phyloP scores from a whole-genome alignment of 2,329 filamentous ascomycete species.

The Karstenula rhodostoma region DNA sequence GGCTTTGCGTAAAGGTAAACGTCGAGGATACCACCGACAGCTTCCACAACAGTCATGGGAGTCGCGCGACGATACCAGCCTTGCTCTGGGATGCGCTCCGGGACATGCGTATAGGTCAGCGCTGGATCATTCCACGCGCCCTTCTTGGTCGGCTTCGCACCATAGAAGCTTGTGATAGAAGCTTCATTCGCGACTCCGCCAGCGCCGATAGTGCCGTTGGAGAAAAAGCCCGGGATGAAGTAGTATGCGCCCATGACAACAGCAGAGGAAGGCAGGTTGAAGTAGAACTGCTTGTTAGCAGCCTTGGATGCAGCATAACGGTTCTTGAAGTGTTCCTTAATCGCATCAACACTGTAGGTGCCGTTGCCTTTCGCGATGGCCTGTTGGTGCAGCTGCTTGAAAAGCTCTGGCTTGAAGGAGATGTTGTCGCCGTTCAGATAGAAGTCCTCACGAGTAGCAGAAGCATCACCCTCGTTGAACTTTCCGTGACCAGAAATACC shows the following conservation, averaged over 20 bases:
- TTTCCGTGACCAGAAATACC: slow-evolving; percentile 32
- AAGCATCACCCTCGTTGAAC: slow-evolving; percentile 47
- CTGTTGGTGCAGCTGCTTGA: slow-evolving; percentile 33
- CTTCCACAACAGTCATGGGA: slow-evolving; percentile 29
- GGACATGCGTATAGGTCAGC: slow-evolving; percentile 28
- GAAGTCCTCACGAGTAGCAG: slow-evolving; percentile 35
- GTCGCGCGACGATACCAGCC: slow-evolving; percentile 33
- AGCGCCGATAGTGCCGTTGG: slow-evolving; percentile 31
- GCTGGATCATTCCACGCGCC: slow-evolving; percentile 22
- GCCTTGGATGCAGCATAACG: slow-evolving; percentile 28
- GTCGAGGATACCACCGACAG: slow-evolving; percentile 28
- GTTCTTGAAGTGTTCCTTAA: slow-evolving; percentile 32
- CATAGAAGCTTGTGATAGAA: slow-evolving; percentile 34
- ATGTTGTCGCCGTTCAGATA: slow-evolving; percentile 44
- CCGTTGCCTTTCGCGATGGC: slow-evolving; percentile 27
- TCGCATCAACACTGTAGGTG: slow-evolving; percentile 27
- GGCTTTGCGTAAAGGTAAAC: slow-evolving; percentile 27
- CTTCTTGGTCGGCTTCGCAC: slow-evolving; percentile 22
- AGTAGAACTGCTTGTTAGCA: slow-evolving; percentile 30
- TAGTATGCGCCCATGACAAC: slow-evolving; percentile 33
- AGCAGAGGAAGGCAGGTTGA: slow-evolving; percentile 25
- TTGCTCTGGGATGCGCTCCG: slow-evolving; percentile 29
- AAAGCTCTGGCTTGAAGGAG: slow-evolving; percentile 31
- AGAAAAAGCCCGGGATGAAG: slow-evolving; percentile 33
- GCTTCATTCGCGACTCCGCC: slow-evolving; percentile 33